A percentile compares a stretch with the other conserved stretches of the same genome.
phyloP scores from a whole-genome alignment of 1,284 basidiomycete species.

The Cutaneotrichosporon spelunceum region DNA sequence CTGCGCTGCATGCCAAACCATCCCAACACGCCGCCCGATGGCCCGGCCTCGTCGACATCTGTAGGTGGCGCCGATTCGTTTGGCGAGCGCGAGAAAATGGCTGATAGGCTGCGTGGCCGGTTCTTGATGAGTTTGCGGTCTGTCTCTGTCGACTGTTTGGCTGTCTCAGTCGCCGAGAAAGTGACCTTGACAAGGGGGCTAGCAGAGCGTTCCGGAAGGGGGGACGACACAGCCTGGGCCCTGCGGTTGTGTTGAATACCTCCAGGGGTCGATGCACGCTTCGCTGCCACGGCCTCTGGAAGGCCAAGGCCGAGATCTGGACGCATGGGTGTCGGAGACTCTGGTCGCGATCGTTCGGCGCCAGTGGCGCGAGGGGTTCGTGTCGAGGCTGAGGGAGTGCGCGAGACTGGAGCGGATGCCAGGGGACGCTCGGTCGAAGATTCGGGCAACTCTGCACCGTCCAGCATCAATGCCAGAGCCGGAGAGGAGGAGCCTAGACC shows the following conservation, averaged over 20 bases:
- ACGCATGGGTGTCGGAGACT: slow-evolving; percentile 7
- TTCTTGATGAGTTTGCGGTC: slow-evolving; percentile 25
- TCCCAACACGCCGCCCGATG: slow-evolving; percentile 35
- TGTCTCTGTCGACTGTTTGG: slow-evolving; percentile 13
- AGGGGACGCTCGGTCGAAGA: slow-evolving; percentile 1
- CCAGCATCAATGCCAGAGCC: neutral
- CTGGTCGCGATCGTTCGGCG: neutral
- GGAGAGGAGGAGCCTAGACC: slow-evolving; percentile 5
- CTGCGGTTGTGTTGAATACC: neutral
- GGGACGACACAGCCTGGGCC: slow-evolving; percentile 40
- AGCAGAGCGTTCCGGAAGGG: slow-evolving; percentile 32
- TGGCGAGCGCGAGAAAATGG: slow-evolving; percentile 32
- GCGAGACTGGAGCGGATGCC: slow-evolving; percentile 26
- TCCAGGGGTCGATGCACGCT: neutral
- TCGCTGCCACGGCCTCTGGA: slow-evolving; percentile 21
- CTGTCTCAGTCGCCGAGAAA: slow-evolving; percentile 28
- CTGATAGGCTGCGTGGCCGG: slow-evolving; percentile 39
- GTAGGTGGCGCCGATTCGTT: slow-evolving; percentile 8
- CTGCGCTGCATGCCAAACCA: slow-evolving; percentile 39
- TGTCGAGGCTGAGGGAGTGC: slow-evolving; percentile 3
- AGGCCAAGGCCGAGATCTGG: slow-evolving; percentile 38
- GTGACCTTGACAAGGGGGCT: slow-evolving; percentile 39
- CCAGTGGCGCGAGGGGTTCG: neutral
- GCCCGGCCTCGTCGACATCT: slow-evolving; percentile 13
- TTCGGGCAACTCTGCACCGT: neutral